Evolutionary conservation across 2,329 filamentous ascomycete genomes (phyloP).

Genomic region (Paracorniculantispora psalliotae): DNA sequence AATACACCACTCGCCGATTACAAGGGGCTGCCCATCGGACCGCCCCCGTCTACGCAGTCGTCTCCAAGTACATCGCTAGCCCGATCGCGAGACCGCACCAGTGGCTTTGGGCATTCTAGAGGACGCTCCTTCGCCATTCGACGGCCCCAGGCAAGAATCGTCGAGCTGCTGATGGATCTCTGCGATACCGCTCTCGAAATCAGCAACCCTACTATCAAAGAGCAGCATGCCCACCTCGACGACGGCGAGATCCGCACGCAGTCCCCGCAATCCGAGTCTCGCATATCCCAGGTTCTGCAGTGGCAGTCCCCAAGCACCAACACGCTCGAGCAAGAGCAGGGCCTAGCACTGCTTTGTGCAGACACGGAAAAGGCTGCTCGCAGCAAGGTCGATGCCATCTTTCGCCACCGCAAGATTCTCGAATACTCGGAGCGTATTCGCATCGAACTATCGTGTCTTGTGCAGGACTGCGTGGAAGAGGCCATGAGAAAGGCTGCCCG

Average conservation of each 20-base stretch:
- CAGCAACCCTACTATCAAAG: slow-evolving; percentile 88
- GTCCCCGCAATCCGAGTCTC: slow-evolving; percentile 91
- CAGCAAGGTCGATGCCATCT: slow-evolving; percentile 87
- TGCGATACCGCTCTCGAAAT: slow-evolving; percentile 96
- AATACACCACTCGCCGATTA: slow-evolving; percentile 66
- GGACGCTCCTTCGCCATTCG: slow-evolving; percentile 87
- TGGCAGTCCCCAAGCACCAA: slow-evolving; percentile 95
- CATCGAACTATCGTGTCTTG: slow-evolving; percentile 84
- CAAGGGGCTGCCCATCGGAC: slow-evolving; percentile 81
- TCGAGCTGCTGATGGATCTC: slow-evolving; percentile 88
- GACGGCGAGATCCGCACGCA: slow-evolving; percentile 78
- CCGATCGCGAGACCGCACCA: slow-evolving; percentile 66
- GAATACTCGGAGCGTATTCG: slow-evolving; percentile 96
- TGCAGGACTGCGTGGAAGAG: slow-evolving; percentile 92
- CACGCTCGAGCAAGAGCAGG: slow-evolving; percentile 88
- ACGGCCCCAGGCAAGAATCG: slow-evolving; percentile 83
- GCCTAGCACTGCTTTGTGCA: slow-evolving; percentile 77
- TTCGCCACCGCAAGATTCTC: slow-evolving; percentile 85
- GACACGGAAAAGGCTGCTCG: slow-evolving; percentile 83
- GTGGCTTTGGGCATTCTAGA: slow-evolving; percentile 73
- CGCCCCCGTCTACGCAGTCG: slow-evolving; percentile 64
- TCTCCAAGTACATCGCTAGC: slow-evolving; percentile 69
- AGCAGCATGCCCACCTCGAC: slow-evolving; percentile 57
- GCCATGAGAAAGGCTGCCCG: slow-evolving; percentile 84
- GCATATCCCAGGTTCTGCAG: slow-evolving; percentile 88